phyloP scores from a whole-genome alignment of 2,329 filamentous ascomycete genomes.

The Diaporthe sp. region DNA sequence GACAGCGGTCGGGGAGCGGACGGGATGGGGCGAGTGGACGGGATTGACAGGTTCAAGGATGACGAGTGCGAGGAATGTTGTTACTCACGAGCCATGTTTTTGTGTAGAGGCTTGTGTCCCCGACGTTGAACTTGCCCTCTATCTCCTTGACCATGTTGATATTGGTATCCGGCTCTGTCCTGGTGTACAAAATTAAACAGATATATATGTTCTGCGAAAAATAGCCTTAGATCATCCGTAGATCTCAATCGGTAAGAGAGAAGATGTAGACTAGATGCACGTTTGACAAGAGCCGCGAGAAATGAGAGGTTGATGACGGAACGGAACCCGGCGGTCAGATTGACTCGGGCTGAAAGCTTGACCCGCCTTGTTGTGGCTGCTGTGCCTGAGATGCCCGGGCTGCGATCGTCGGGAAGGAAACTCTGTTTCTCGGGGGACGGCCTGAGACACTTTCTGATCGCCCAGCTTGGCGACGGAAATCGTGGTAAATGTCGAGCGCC shows the following conservation, averaged over 20 bases:
- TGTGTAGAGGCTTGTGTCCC: constrained; percentile 62
- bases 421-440: constrained; percentile 8
- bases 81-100: constrained; percentile 70
- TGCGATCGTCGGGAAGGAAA: neutral
- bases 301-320: neutral
- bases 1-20: neutral
- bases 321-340: neutral
- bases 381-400: neutral
- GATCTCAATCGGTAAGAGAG: neutral
- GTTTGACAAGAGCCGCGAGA: neutral
- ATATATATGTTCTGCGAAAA: neutral
- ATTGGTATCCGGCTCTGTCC: neutral
- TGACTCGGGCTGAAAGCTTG: constrained; percentile 16
- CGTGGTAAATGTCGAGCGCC: neutral
- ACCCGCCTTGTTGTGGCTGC: constrained; percentile 5
- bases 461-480: neutral
- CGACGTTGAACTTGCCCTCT: constrained; percentile 65
- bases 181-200: neutral
- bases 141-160: constrained; percentile 54
- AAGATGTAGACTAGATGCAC: neutral
- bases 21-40: neutral
- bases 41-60: neutral
- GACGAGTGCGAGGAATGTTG: neutral
- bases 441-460: neutral
- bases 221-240: neutral